Evolutionary conservation across 2,329 filamentous ascomycete genomes (phyloP).

Genomic region (Tothia fuscella): DNA sequence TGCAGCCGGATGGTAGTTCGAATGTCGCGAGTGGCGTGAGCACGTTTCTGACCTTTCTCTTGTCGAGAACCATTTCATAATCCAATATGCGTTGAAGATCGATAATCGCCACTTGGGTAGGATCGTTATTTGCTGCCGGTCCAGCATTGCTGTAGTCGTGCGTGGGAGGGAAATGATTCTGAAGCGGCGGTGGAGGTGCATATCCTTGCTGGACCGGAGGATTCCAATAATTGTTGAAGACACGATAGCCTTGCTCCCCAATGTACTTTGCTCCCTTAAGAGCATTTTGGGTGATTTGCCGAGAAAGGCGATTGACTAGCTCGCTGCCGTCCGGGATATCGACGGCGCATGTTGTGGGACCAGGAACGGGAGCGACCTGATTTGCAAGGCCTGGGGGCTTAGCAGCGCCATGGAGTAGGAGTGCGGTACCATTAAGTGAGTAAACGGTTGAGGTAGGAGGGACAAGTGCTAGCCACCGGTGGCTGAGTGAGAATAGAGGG

Average conservation of each 20-base stretch:
- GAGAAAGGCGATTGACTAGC: constrained; percentile 63
- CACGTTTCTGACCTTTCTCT: constrained; percentile 35
- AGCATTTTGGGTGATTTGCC: constrained; percentile 67
- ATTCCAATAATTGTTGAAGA: constrained; percentile 74
- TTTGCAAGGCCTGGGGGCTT: constrained; percentile 45
- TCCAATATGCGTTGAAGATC: constrained; percentile 51
- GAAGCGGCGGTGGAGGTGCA: constrained; percentile 26
- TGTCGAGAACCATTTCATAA: constrained; percentile 22
- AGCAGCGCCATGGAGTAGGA: constrained; percentile 36
- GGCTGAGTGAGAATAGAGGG: constrained; percentile 56
- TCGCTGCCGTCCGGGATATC: constrained; percentile 63
- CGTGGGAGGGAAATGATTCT: constrained; percentile 57
- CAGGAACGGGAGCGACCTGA: constrained; percentile 57
- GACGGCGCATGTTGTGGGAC: constrained; percentile 52
- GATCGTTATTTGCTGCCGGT: constrained; percentile 45
- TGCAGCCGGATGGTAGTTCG: constrained; percentile 59
- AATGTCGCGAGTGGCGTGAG: constrained; percentile 59
- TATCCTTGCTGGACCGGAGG: constrained; percentile 38
- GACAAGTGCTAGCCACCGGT: constrained; percentile 67
- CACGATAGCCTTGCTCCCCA: constrained; percentile 63
- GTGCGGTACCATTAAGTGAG: constrained; percentile 53
- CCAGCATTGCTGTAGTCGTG: constrained; percentile 51
- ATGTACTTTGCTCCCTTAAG: constrained; percentile 66
- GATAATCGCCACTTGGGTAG: constrained; percentile 62
- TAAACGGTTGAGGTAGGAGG: constrained; percentile 60